Conservation (phyloP, 306 rosid species). For the Cicer cuneatum region DNA sequence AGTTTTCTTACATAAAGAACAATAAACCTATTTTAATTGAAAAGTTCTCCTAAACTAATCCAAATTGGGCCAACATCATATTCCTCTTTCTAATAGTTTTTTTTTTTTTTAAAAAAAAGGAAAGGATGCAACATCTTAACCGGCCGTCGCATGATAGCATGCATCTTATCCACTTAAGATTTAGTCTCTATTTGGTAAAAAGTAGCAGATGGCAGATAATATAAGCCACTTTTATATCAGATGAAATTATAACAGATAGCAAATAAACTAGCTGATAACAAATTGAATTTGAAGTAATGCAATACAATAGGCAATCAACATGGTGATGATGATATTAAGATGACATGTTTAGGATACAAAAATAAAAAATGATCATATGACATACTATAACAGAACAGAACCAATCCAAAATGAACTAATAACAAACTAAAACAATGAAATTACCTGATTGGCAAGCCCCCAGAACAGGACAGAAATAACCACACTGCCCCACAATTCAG, state of each 20-base stretch:
- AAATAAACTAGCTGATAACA: no score
- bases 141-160: no score
- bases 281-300: not conserved
- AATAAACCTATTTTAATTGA: not conserved
- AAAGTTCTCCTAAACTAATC: not conserved
- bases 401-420: not conserved
- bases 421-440: constrained; percentile 19
- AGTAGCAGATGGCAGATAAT: no score
- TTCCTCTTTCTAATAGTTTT: constrained; percentile 8
- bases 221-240: no score
- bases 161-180: constrained; percentile 13
- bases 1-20: not conserved
- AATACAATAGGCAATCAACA: constrained; percentile 24
- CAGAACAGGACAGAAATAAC: constrained; percentile 94
- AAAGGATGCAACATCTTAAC: not conserved
- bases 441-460: constrained; percentile 99
- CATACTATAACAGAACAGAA: not conserved
- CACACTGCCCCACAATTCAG: constrained; percentile 99
- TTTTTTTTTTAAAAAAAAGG: not conserved
- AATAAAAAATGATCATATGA: constrained; percentile 3
- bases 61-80: not conserved
- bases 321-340: constrained; percentile 25
- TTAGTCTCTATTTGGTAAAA: not conserved
- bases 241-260: no score
- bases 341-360: constrained; percentile 25